Evolutionary conservation across 805 yeast species (phyloP), one percentile per base, ranked within the genome.

Genomic region (Nadsonia fulvescens): DNA sequence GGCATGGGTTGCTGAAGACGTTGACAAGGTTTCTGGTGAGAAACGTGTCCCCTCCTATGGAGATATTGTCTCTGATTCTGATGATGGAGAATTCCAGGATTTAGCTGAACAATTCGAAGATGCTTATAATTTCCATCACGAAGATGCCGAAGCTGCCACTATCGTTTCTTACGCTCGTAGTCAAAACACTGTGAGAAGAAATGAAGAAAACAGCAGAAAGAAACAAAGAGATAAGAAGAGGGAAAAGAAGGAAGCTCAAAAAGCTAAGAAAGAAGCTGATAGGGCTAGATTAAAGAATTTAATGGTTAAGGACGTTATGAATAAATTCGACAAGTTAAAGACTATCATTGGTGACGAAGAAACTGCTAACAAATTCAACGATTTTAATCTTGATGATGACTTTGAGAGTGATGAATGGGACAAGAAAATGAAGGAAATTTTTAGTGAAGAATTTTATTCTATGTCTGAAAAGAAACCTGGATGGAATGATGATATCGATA

Each of bases 61-160:
- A 4, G 47, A 51, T 10, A 38, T 47, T 17, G 51, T 58, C 9
- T 65, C 61, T 8, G 58, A 50, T 5, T 78, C 66, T 30, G 81
- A 71, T 32, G 91, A 81, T 39, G 86, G 74, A 24, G 89, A 77
- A 29, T 83, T 83, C 43, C 95, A 86, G 25, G 77, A 79, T 22
- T 89, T 91, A 2, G 94, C 76, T 5, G 98, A 89, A 40, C 58
- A 68, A 42, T 82, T 79, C 41, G 98, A 89, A 50, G 69, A 70
- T 35, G 94, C 93, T 1, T 86, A 83, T 53, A 89, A 89, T 44
- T 86, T 86, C 61, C 66, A 98, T 46, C 89, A 66, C 47, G 98
- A 89, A 51, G 95, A 83, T 42, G 82, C 93, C 9, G 68, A 70
- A 37, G 65, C 93, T 5, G 79, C 86, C 0, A 94, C 86, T 42